These are phyloP conservation scores for Alternaria sp. DNA, from an alignment of 2,329 filamentous ascomycete genomes.

Conservation along the genomic window DNA sequence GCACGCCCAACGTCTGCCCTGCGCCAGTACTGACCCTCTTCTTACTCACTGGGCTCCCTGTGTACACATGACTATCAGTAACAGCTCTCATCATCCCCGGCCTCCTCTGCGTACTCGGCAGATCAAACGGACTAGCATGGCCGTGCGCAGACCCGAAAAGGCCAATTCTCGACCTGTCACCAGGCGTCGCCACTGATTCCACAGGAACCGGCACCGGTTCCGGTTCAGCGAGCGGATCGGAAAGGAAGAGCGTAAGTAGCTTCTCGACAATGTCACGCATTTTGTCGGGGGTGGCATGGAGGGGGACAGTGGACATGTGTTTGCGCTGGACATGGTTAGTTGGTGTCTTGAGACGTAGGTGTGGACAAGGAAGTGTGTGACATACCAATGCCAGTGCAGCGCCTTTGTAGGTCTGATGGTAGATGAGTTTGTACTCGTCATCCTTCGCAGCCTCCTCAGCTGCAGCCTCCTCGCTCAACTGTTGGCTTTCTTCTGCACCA, in stretches of 20 bases:
- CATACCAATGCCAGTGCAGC: slow-evolving; percentile 57
- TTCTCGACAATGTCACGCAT: slow-evolving; percentile 59
- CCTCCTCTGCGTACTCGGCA: slow-evolving; percentile 37
- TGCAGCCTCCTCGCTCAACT: slow-evolving; percentile 22
- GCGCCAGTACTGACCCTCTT: slow-evolving; percentile 11
- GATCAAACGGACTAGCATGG: slow-evolving; percentile 44
- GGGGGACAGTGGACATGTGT: slow-evolving; percentile 47
- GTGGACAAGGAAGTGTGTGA: background rate
- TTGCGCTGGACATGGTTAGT: slow-evolving; percentile 38
- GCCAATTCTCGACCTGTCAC: slow-evolving; percentile 26
- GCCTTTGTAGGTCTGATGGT: slow-evolving; percentile 61
- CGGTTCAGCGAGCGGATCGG: slow-evolving; percentile 51
- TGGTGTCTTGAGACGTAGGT: background rate
- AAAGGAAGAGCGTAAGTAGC: slow-evolving; percentile 57
- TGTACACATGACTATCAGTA: slow-evolving; percentile 26
- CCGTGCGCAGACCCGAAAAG: slow-evolving; percentile 32
- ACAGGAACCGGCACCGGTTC: slow-evolving; percentile 17
- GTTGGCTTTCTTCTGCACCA: slow-evolving; percentile 24
- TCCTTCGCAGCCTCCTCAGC: slow-evolving; percentile 51
- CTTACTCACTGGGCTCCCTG: slow-evolving; percentile 37
- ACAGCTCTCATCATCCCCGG: slow-evolving; percentile 26
- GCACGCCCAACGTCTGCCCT: background rate
- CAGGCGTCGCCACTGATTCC: slow-evolving; percentile 40
- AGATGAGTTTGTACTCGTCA: slow-evolving; percentile 62
- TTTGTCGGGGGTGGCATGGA: slow-evolving; percentile 53